Conservation (phyloP, 257 asterid genomes). For the Forsythia viridissima region DNA sequence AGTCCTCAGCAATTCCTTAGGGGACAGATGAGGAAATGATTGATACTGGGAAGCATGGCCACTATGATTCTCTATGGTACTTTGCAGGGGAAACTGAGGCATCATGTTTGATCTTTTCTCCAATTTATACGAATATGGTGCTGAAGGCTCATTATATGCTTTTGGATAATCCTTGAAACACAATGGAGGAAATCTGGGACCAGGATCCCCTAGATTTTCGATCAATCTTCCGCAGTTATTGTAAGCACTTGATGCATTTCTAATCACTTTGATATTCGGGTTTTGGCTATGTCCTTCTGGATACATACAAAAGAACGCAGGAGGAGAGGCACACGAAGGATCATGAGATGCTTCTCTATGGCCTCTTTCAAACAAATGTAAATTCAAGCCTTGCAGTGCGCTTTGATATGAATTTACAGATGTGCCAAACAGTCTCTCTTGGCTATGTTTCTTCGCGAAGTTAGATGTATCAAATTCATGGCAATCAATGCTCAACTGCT, state of each 20-base stretch:
- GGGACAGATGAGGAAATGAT: conserved; percentile 40
- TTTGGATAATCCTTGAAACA: conserved; percentile 40
- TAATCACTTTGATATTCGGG: conserved; percentile 21
- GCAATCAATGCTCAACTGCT: conserved; percentile 14
- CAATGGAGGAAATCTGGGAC: conserved; percentile 30
- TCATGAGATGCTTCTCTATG: too few species aligned
- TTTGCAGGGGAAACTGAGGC: conserved; percentile 29
- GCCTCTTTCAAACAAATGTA: too few species aligned
- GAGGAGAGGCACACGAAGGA: too few species aligned
- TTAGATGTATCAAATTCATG: conserved; percentile 10
- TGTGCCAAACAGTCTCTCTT: conserved; percentile 23
- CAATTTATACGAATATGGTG: conserved; percentile 20
- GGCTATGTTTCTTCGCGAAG: conserved; percentile 25
- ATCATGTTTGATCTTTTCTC: conserved; percentile 19
- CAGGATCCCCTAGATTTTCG: conserved; percentile 32
- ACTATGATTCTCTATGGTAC: conserved; percentile 23
- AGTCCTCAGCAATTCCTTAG: conserved; percentile 40
- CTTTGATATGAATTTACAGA: conserved; percentile 24
- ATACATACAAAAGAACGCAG: too few species aligned
- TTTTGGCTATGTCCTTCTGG: conserved; percentile 20
- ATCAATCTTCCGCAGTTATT: conserved; percentile 27
- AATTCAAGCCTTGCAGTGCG: conserved; percentile 1
- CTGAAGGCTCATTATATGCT: conserved; percentile 35
- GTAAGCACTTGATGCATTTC: conserved; percentile 26
- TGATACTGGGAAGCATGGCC: conserved; percentile 35